Conservation (phyloP, 2,329 filamentous ascomycete species). For the Colletotrichum salicis region DNA sequence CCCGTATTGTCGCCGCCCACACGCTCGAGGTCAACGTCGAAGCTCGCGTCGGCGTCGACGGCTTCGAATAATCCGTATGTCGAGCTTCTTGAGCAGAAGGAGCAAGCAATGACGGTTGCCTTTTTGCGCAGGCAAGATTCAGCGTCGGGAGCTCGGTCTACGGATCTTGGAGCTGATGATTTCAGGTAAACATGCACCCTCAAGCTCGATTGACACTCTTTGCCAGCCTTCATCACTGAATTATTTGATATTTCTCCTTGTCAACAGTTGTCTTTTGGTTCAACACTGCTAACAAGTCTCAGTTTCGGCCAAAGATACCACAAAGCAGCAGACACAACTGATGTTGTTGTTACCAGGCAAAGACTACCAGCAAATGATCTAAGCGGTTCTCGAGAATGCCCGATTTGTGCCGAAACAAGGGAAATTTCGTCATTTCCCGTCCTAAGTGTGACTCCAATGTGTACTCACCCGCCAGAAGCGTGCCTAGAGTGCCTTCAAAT, state of each 20-base stretch:
- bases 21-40: constrained; percentile 2
- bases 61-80: constrained; percentile 44
- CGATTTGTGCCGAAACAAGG: constrained; percentile 50
- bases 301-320: constrained; percentile 51
- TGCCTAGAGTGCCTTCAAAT: constrained; percentile 49
- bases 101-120: constrained; percentile 44
- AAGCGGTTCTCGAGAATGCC: constrained; percentile 44
- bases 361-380: constrained; percentile 40
- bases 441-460: constrained; percentile 46
- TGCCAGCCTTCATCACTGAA: not conserved
- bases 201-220: too few species aligned
- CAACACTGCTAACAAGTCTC: not conserved
- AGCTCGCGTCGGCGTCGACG: not conserved
- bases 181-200: constrained; percentile 42
- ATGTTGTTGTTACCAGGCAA: constrained; percentile 45
- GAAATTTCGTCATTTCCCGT: constrained; percentile 44
- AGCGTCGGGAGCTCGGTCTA: constrained; percentile 19
- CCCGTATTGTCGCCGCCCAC: constrained; percentile 37
- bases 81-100: constrained; percentile 44
- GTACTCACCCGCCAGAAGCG: constrained; percentile 45
- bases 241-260: not conserved
- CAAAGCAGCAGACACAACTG: constrained; percentile 38
- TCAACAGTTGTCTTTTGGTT: not conserved
- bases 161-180: constrained; percentile 43
- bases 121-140: constrained; percentile 44